Evolutionary conservation across 106 monocot genomes (phyloP).

Genomic region (Apostasia ramifera): DNA sequence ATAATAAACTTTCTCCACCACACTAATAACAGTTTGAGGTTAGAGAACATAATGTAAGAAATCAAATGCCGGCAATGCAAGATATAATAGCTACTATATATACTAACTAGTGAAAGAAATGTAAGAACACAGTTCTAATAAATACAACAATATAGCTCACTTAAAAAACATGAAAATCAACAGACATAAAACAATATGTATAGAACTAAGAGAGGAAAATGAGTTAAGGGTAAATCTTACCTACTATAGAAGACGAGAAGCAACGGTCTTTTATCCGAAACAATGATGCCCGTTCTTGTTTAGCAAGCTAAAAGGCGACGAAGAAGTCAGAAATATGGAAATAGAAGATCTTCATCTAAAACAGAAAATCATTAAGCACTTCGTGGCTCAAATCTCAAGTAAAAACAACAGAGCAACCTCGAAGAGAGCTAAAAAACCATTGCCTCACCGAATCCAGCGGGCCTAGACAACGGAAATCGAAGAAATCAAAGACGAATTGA

Average conservation of each 20-base stretch:
- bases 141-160: too few relatives aligned
- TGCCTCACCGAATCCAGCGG: too few relatives aligned
- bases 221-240: not conserved
- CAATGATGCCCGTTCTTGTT: not conserved
- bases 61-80: too few relatives aligned
- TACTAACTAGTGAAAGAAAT: not conserved
- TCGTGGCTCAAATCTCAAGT: not conserved
- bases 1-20: not conserved
- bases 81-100: not conserved
- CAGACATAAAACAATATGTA: not conserved
- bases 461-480: not conserved
- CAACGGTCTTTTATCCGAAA: constrained; percentile 3
- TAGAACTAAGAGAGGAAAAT: not conserved
- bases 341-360: not conserved
- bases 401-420: not conserved
- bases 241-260: constrained; percentile 1
- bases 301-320: not conserved
- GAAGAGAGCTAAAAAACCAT: too few relatives aligned
- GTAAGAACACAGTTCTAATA: not conserved
- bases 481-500: not conserved
- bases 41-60: too few relatives aligned
- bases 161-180: not conserved
- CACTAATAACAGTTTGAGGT: too few relatives aligned
- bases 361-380: not conserved
- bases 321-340: not conserved